Base-by-base conservation (phyloP, 2,329 filamentous ascomycete species). In the Diaporthe amygdali region DNA sequence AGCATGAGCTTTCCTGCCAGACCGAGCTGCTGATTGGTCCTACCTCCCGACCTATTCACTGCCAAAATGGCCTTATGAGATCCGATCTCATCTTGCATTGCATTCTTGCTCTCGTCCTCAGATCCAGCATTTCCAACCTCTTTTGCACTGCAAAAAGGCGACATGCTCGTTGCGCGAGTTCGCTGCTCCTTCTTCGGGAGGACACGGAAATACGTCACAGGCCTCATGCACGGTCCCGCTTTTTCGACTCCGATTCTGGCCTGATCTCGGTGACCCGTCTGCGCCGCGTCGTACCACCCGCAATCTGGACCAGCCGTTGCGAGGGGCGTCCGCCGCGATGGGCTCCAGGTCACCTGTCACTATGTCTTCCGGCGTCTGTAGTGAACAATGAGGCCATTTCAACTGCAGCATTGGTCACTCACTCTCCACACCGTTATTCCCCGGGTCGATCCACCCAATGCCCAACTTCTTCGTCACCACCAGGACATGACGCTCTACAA, bases 221-320 rank as follows among this genome's bases (percentile, higher is more conserved):
- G 34, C 56, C 51, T 66, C 52, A 71, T 69, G 56, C 51, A 9
- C 44, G 34, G 69, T 22, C 66, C 69, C 69, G 70, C 71, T 73
- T 71, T 71, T 46, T 39, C 59, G 46, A 27, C 54, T 37, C 68
- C 54, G 39, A 44, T 54, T 72, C 71, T 72, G 71, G 68, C 64
- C 68, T 72, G 71, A 72, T 71, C 49, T 17, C n/a, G n/a, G 49
- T 71, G 55, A 71, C 56, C 54, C 47, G 54, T 68, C 61, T 63
- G 61, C 12, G 30, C 47, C 32, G 10, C 30, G 44, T 68, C 66
- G 55, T 56, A 68, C 66, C 66, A 68, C 66, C 52, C n/a, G 15
- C 27, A 20, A 34, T 27, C 46, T 55, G 54, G 32, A 37, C 27
- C n/a, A 39, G 41, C 52, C 66, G 44, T 44, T 59, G 32, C n/a